These are phyloP conservation scores for Saitozyma sp. DNA, from an alignment of 768 basidiomycete species.

Conservation along the genomic window DNA sequence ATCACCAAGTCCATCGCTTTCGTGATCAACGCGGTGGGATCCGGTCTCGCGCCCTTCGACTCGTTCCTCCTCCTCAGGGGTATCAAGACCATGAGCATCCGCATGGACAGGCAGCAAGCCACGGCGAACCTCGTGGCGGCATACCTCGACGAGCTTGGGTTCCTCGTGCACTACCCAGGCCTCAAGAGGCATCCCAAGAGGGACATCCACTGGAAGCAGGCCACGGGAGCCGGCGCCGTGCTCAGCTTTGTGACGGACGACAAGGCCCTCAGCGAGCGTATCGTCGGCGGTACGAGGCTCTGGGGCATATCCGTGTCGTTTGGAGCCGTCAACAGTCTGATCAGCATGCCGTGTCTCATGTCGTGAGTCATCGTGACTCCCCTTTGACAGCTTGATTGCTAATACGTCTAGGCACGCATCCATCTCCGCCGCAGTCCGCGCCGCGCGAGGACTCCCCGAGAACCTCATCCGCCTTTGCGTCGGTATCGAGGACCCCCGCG, in stretches of 20 bases:
- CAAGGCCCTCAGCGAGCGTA: constrained; percentile 82
- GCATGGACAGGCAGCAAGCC: constrained; percentile 90
- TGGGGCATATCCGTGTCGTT: constrained; percentile 99
- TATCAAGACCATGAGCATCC: constrained; percentile 90
- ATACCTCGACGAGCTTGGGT: constrained; percentile 81
- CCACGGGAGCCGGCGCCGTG: constrained; percentile 88
- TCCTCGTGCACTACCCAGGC: constrained; percentile 89
- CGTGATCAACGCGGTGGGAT: constrained; percentile 88
- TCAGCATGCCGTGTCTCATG: constrained; percentile 99
- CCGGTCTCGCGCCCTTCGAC: constrained; percentile 92
- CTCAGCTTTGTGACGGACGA: constrained; percentile 92
- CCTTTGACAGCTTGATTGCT: neutral
- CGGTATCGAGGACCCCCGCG: constrained; percentile 91
- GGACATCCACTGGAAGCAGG: constrained; percentile 86
- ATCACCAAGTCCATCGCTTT: constrained; percentile 87
- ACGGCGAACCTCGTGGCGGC: constrained; percentile 79
- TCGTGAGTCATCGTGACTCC: constrained; percentile 66
- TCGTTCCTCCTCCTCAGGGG: constrained; percentile 94
- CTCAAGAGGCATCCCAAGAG: constrained; percentile 75
- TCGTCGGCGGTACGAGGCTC: constrained; percentile 85
- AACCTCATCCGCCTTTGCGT: constrained; percentile 97
- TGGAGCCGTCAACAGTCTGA: constrained; percentile 94
- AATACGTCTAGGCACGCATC: constrained; percentile 75
- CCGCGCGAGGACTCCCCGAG: constrained; percentile 96
- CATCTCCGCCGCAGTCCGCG: constrained; percentile 90